These are phyloP conservation scores for Fagus crenata DNA, from an alignment of 306 rosid genomes.

Conservation along the genomic window DNA sequence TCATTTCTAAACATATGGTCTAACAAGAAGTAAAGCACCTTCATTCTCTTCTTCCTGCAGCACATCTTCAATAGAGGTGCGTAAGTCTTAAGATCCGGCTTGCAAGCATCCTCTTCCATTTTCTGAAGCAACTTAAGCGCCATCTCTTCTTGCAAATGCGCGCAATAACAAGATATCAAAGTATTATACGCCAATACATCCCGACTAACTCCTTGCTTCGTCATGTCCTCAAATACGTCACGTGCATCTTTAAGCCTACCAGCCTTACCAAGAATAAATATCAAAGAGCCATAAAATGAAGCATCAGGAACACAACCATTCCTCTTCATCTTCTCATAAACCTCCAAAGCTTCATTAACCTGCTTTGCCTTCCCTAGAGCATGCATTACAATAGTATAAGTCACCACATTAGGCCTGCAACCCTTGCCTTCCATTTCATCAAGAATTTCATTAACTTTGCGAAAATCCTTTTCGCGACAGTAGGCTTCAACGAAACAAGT, in stretches of 20 bases:
- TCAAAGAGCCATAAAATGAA: conserved; percentile 55
- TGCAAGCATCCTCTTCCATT: conserved; percentile 67
- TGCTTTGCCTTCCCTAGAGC: conserved; percentile 62
- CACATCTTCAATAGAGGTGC: conserved; percentile 82
- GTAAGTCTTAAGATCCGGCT: conserved; percentile 63
- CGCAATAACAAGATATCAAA: conserved; percentile 64
- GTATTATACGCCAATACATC: conserved; percentile 53
- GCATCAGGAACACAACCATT: conserved; percentile 57
- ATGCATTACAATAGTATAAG: conserved; percentile 63
- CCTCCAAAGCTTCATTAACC: conserved; percentile 51
- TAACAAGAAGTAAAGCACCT: conserved; percentile 64
- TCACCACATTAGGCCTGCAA: conserved; percentile 55
- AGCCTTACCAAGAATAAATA: conserved; percentile 60
- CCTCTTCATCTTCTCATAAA: conserved; percentile 61
- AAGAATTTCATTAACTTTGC: conserved; percentile 55
- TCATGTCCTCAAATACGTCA: conserved; percentile 69
- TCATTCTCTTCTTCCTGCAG: conserved; percentile 79
- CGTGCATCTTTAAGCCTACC: conserved; percentile 70
- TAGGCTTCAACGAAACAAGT: conserved; percentile 57
- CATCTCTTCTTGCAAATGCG: conserved; percentile 65
- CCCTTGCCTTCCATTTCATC: conserved; percentile 56
- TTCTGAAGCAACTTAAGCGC: conserved; percentile 79
- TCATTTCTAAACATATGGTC: conserved; percentile 76
- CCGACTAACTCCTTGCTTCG: conserved; percentile 56
- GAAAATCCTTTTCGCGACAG: conserved; percentile 63